Conservation (phyloP, 2,329 filamentous ascomycete genomes). For the Trichoderma asperellum region DNA sequence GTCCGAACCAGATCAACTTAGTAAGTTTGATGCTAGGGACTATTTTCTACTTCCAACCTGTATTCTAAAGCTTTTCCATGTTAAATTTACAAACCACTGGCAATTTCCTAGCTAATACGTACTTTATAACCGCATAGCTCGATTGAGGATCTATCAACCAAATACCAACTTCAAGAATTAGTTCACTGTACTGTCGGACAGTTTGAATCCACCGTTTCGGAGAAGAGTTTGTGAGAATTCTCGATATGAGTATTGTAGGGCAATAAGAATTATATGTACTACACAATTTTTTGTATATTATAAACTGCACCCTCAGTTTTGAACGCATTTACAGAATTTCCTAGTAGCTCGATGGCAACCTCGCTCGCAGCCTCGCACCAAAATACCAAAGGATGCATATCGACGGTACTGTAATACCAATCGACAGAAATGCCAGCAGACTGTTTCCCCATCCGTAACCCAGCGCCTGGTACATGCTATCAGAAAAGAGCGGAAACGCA, state of each 20-base stretch:
- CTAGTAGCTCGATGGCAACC: not conserved
- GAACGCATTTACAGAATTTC: not conserved
- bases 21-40: not conserved
- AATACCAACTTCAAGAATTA: not conserved
- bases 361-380: not conserved
- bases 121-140: not conserved
- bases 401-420: not conserved
- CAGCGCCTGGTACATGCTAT: slow-evolving; percentile 42
- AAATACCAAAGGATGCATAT: not conserved
- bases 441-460: slow-evolving; percentile 55
- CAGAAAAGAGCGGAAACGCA: slow-evolving; percentile 59
- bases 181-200: not conserved
- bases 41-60: not conserved
- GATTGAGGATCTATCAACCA: too few relatives aligned
- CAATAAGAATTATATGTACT: not conserved
- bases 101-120: not conserved
- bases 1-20: not conserved
- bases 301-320: not conserved
- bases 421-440: slow-evolving; percentile 46
- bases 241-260: not conserved
- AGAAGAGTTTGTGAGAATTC: not conserved
- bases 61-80: too few relatives aligned
- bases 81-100: not conserved
- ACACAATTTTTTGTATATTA: not conserved
- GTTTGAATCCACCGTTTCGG: too few relatives aligned